Percentiles rank a stretch among this genome's conserved stretches.
Conservation (phyloP, 2,329 filamentous ascomycete genomes). For the Rhynchosporium secalis region DNA sequence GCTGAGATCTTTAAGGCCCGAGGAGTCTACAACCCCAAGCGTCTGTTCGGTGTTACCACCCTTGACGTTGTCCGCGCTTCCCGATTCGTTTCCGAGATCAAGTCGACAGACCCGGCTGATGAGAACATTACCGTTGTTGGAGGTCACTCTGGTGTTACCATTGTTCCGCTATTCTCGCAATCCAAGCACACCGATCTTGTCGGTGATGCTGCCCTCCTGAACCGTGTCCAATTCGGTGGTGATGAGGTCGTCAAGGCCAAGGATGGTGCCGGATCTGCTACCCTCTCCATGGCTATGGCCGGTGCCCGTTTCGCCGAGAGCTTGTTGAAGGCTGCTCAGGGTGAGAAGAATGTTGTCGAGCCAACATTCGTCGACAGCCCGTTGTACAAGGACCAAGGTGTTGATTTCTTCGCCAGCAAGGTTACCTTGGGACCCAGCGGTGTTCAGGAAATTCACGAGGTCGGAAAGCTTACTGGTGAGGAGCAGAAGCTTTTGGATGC, state of each 20-base stretch:
- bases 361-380: slow-evolving; percentile 96
- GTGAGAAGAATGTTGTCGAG: slow-evolving; percentile 93
- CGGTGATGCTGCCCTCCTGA: slow-evolving; percentile 75
- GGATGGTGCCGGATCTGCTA: slow-evolving; percentile 95
- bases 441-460: slow-evolving; percentile 87
- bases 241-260: slow-evolving; percentile 99
- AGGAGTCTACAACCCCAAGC: slow-evolving; percentile 98
- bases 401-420: slow-evolving; percentile 94
- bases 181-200: slow-evolving; percentile 81
- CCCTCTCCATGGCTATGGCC: slow-evolving; percentile 98
- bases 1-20: slow-evolving; percentile 94
- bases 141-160: slow-evolving; percentile 97
- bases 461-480: slow-evolving; percentile 79
- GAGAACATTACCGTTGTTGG: slow-evolving; percentile 96
- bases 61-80: slow-evolving; percentile 97
- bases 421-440: slow-evolving; percentile 96
- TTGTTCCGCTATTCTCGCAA: slow-evolving; percentile 96
- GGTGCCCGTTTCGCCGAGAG: slow-evolving; percentile 83
- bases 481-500: slow-evolving; percentile 91
- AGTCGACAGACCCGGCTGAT: slow-evolving; percentile 83
- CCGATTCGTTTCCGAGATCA: slow-evolving; percentile 95
- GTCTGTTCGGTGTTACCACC: slow-evolving; percentile 98
- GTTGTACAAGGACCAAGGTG: slow-evolving; percentile 96
- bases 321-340: slow-evolving; percentile 86
- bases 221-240: slow-evolving; percentile 95